phyloP scores from a whole-genome alignment of 495 filamentous ascomycete species.

The Trichodelitschia bisporula region DNA sequence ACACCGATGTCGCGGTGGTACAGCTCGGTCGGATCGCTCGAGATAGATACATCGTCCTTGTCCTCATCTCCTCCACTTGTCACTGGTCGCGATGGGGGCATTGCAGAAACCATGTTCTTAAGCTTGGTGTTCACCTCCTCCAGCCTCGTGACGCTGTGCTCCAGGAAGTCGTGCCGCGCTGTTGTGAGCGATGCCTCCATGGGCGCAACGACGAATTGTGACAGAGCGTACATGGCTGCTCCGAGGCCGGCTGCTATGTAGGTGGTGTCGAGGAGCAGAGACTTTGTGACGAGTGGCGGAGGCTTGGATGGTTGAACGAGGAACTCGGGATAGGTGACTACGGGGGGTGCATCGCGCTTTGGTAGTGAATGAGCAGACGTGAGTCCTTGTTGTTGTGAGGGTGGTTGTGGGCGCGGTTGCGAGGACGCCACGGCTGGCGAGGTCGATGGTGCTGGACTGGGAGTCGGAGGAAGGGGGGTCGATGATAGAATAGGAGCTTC shows the following conservation, averaged over 20 bases:
- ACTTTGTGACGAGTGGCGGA: constrained; percentile 54
- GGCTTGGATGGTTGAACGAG: constrained; percentile 40
- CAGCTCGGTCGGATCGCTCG: constrained; percentile 54
- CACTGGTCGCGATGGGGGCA: constrained; percentile 16
- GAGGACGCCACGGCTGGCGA: no score
- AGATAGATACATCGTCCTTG: constrained; percentile 10
- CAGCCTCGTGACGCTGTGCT: constrained; percentile 38
- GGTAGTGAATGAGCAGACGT: constrained; percentile 1
- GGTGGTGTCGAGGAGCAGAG: constrained; percentile 48
- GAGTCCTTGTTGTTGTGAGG: no score
- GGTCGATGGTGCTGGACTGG: neutral
- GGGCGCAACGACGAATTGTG: constrained; percentile 56
- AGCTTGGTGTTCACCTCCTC: constrained; percentile 47
- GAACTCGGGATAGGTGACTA: constrained; percentile 95
- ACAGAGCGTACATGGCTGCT: constrained; percentile 52
- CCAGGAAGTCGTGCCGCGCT: constrained; percentile 61
- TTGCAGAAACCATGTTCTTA: constrained; percentile 38
- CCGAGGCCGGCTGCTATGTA: constrained; percentile 50
- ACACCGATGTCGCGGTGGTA: constrained; percentile 79
- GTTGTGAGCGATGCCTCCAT: constrained; percentile 53
- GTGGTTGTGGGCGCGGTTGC: no score
- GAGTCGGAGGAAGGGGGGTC: neutral
- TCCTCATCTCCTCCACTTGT: constrained; percentile 19
- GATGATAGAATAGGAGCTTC: no score
- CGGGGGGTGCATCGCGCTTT: constrained; percentile 37